Evolutionary conservation across 345 rosid species (phyloP).

Genomic region (Rhizophora apiculata): DNA sequence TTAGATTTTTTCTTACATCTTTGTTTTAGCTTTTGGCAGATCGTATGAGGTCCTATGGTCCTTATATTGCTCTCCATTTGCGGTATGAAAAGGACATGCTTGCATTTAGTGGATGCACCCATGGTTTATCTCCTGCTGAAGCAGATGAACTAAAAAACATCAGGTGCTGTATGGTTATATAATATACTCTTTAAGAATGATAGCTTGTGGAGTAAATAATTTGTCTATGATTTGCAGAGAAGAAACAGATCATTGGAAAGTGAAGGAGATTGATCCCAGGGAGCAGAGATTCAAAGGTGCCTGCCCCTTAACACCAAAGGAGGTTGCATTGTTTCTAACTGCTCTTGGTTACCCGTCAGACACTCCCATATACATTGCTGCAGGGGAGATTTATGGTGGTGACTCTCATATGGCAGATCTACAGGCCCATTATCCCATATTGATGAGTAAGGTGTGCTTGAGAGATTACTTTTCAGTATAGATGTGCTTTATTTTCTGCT

Average conservation of each 20-base stretch:
- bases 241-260: constrained; percentile 77
- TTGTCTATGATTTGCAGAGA: constrained; percentile 52
- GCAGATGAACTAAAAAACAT: constrained; percentile 74
- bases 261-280: constrained; percentile 70
- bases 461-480: constrained; percentile 1
- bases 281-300: constrained; percentile 78
- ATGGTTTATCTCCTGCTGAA: constrained; percentile 66
- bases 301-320: constrained; percentile 87
- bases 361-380: constrained; percentile 85
- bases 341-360: constrained; percentile 73
- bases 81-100: constrained; percentile 90
- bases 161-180: constrained; percentile 40
- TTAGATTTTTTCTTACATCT: constrained; percentile 11
- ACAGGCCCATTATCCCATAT: constrained; percentile 54
- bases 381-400: constrained; percentile 91
- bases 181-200: neutral
- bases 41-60: constrained; percentile 78
- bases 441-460: constrained; percentile 67
- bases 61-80: constrained; percentile 74
- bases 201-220: neutral
- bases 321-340: constrained; percentile 70
- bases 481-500: neutral
- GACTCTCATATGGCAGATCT: constrained; percentile 63
- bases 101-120: constrained; percentile 85
- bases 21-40: constrained; percentile 66